phyloP scores from a whole-genome alignment of 2,329 filamentous ascomycete genomes.

The Incumbomyces lentus region DNA sequence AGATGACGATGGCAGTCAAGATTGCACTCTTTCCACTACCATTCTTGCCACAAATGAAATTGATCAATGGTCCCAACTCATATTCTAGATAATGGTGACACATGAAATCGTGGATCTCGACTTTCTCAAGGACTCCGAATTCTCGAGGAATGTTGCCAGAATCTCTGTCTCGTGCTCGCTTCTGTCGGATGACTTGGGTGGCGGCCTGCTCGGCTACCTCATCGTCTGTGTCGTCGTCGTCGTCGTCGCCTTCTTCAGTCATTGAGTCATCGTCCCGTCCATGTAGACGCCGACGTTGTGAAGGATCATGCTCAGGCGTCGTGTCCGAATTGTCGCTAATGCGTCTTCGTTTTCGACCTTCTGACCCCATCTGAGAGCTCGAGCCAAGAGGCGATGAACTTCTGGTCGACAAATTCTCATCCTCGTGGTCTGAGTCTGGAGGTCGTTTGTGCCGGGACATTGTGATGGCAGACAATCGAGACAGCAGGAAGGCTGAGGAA shows the following conservation, averaged over 20 bases:
- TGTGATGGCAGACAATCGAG: neutral
- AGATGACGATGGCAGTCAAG: constrained; percentile 82
- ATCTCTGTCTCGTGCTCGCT: constrained; percentile 36
- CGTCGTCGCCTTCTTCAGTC: constrained; percentile 9
- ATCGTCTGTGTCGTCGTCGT: constrained; percentile 23
- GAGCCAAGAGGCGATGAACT: constrained; percentile 1
- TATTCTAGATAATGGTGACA: constrained; percentile 76
- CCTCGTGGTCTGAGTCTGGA: constrained; percentile 21
- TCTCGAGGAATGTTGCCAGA: constrained; percentile 67
- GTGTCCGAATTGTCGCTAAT: constrained; percentile 16
- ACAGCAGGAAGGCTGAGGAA: too few relatives aligned
- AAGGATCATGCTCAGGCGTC: constrained; percentile 6
- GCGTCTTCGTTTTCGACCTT: constrained; percentile 14
- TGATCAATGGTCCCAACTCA: constrained; percentile 83
- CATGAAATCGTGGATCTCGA: constrained; percentile 92
- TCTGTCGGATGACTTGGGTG: constrained; percentile 51
- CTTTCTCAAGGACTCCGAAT: constrained; percentile 76
- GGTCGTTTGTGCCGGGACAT: constrained; percentile 12
- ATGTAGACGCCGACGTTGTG: too few relatives aligned
- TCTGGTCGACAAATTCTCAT: constrained; percentile 18
- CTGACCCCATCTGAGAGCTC: constrained; percentile 2
- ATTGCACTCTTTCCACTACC: constrained; percentile 96
- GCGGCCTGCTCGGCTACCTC: constrained; percentile 46
- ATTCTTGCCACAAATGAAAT: constrained; percentile 96
- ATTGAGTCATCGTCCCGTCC: constrained; percentile 10